Evolutionary conservation across 108 stramenopile genomes (phyloP).

Genomic region (Cyclotella distinguenda): DNA sequence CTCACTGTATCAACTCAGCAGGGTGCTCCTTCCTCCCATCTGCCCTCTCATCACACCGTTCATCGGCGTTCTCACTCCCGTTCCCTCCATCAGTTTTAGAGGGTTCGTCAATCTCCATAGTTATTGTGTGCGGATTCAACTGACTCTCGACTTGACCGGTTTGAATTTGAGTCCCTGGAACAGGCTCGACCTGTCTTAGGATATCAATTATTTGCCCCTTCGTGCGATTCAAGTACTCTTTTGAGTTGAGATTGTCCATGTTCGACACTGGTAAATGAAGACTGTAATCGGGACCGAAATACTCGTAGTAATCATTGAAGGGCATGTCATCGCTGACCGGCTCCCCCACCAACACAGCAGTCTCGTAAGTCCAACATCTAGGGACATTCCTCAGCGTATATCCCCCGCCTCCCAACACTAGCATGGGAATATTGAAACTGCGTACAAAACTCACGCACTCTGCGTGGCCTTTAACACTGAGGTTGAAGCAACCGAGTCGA

Average conservation of each 20-base stretch:
- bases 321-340: conserved; percentile 91
- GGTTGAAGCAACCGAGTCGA: conserved; percentile 97
- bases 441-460: conserved; percentile 92
- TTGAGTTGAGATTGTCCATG: conserved; percentile 97
- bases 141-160: conserved; percentile 83
- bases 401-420: conserved; percentile 98
- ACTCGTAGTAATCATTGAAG: conserved; percentile 99
- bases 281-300: conserved; percentile 97
- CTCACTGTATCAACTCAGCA: conserved; percentile 54
- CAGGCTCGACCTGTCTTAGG: conserved; percentile 77
- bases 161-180: conserved; percentile 81
- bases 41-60: conserved; percentile 32
- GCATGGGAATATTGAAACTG: conserved; percentile 91
- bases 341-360: conserved; percentile 87
- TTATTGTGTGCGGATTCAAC: conserved; percentile 61
- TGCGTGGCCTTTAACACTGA: conserved; percentile 94
- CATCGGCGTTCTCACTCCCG: conserved; percentile 41
- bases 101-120: conserved; percentile 62
- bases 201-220: conserved; percentile 81
- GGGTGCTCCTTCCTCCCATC: conserved; percentile 65
- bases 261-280: conserved; percentile 94
- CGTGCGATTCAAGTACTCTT: conserved; percentile 85
- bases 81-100: conserved; percentile 53
- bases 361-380: conserved; percentile 99
- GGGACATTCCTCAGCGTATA: conserved; percentile 99